Percentiles rank a stretch among this genome's conserved stretches.
phyloP scores from a whole-genome alignment of 768 basidiomycete species.

The Steccherinum ochraceum region DNA sequence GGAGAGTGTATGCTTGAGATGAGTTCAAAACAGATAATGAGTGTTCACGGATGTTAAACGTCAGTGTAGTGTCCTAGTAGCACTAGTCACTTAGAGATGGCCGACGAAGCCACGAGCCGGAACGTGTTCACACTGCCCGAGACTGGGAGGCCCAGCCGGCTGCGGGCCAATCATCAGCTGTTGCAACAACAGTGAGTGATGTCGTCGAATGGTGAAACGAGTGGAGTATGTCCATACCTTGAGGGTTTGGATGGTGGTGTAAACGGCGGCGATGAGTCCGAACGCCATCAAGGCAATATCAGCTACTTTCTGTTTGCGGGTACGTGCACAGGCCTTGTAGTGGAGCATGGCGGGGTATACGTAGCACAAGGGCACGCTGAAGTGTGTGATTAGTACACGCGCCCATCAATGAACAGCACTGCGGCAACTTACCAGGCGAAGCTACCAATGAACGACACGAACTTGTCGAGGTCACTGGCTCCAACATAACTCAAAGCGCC shows the following conservation, averaged over 20 bases:
- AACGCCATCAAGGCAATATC: slow-evolving; percentile 76
- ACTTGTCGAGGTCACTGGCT: slow-evolving; percentile 89
- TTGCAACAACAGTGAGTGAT: slow-evolving; percentile 10
- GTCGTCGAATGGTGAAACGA: neutral
- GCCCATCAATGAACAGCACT: slow-evolving; percentile 8
- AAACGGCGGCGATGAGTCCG: slow-evolving; percentile 63
- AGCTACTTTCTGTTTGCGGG: slow-evolving; percentile 51
- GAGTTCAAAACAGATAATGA: too few relatives aligned
- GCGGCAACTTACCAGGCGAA: slow-evolving; percentile 89
- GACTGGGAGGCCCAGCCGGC: slow-evolving; percentile 28
- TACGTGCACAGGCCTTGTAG: slow-evolving; percentile 78
- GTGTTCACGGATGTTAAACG: too few relatives aligned
- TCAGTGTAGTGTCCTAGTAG: too few relatives aligned
- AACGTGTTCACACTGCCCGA: slow-evolving; percentile 15
- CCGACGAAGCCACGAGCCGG: slow-evolving; percentile 2
- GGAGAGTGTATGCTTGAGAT: too few relatives aligned
- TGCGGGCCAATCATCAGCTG: slow-evolving; percentile 59
- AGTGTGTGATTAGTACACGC: neutral
- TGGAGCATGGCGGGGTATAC: slow-evolving; percentile 93
- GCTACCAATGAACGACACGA: slow-evolving; percentile 88
- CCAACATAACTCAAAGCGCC: slow-evolving; percentile 80
- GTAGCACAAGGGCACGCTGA: slow-evolving; percentile 87
- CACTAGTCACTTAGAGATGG: too few relatives aligned
- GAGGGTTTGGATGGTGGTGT: slow-evolving; percentile 78
- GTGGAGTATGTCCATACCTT: slow-evolving; percentile 34